A percentile compares a stretch with the other conserved stretches of the same genome.
These are phyloP conservation scores for Exophiala calicioides DNA, from an alignment of 2,329 filamentous ascomycete genomes.

Conservation along the genomic window DNA sequence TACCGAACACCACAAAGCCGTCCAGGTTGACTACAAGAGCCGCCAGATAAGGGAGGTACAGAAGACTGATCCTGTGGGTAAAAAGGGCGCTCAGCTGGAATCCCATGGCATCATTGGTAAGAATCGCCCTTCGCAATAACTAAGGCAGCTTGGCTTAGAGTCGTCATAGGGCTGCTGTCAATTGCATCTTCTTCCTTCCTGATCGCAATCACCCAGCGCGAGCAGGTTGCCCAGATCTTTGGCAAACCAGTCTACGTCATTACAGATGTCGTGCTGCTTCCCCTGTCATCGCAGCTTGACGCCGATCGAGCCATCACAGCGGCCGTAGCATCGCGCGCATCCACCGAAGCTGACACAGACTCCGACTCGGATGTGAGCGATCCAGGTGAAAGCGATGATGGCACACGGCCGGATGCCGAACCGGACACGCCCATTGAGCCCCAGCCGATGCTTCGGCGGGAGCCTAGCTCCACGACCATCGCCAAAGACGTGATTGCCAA, in stretches of 20 bases:
- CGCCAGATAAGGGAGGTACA: conserved; percentile 51
- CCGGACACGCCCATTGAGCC: conserved; percentile 20
- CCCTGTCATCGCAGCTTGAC: conserved; percentile 73
- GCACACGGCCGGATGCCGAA: conserved; percentile 8
- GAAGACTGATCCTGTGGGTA: conserved; percentile 34
- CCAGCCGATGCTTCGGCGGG: conserved; percentile 26
- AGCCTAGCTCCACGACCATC: conserved; percentile 60
- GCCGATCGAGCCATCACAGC: conserved; percentile 69
- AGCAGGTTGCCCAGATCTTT: conserved; percentile 84
- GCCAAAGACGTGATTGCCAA: conserved; percentile 85
- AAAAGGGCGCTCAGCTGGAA: conserved; percentile 46
- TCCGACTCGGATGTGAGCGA: conserved; percentile 33
- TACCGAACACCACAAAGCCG: conserved; percentile 49
- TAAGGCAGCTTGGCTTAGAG: conserved; percentile 6
- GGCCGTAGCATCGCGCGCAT: conserved; percentile 12
- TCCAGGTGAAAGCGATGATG: conserved; percentile 31
- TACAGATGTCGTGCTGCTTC: conserved; percentile 87
- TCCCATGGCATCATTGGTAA: conserved; percentile 60
- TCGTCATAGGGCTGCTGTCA: conserved; percentile 71
- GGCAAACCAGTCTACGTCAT: conserved; percentile 83
- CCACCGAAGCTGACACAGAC: conserved; percentile 23
- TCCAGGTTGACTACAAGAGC: conserved; percentile 71
- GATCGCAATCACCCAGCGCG: conserved; percentile 79
- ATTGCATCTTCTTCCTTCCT: conserved; percentile 81
- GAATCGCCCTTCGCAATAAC: conserved; percentile 24